Base-by-base conservation (phyloP, 768 basidiomycete genomes). In the Lyophyllum atratum region DNA sequence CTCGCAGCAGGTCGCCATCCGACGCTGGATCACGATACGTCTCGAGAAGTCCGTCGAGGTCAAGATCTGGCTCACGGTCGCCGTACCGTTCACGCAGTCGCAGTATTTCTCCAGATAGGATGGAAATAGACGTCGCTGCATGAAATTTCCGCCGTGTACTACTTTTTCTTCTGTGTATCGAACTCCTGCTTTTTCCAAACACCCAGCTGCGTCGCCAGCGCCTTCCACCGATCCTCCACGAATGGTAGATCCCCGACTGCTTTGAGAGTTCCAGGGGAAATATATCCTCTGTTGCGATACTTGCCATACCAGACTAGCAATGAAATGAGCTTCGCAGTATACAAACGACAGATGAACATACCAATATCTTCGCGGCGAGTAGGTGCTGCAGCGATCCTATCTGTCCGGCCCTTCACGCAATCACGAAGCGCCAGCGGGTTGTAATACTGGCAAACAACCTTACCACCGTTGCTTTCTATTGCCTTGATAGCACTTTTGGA, bases 381-480 rank as follows among this genome's bases (percentile, higher is more conserved):
- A 0, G 94, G 94, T 10, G 87, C 86, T 10, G 94, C 95, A 52
- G 83, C 76, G 54, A 80, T 73, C 52, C 87, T 82, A 66, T 94
- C 90, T 19, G 80, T 83, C 28, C 85, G 80, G 4, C 86, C 86
- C 62, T 90, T 85, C 59, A 93, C 71, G 59, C 85, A 89, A 64
- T 94, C 92, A 34, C 86, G 83, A 47, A 98, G 81, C 0, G 92
- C 87, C 31, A 97, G 80, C 19, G 82, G 72, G 72, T 98, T 98
- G 75, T 96, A 94, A 71, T 92, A 96, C 67, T 92, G 89, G 76
- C 94, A 95, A 45, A 89, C 85, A 33, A 98, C 85, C 47, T 84
- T 83, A 24, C 96, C 96, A 22, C 95, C 93, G 10, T 77, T 80
- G 17, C 77, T 76, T 69, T 98, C 93, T 53, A 99, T 85, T 0